Conservation (phyloP, 768 basidiomycete species). For the Suillus sp. region DNA sequence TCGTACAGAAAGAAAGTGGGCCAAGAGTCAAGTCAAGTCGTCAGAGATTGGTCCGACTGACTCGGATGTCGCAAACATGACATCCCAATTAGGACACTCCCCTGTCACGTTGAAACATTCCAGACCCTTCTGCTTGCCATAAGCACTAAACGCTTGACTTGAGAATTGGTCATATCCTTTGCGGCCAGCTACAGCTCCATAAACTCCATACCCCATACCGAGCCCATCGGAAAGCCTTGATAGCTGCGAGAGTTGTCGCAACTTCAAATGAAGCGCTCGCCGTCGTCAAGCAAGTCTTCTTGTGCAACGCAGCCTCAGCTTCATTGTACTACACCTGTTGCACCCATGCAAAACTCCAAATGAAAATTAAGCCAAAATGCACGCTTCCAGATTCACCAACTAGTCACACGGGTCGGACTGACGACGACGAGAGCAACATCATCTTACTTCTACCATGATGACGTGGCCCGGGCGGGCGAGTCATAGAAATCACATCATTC, state of each 20-base stretch:
- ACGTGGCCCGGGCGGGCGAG: neutral
- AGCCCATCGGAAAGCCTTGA: neutral
- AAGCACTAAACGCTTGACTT: neutral
- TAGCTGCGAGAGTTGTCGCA: neutral
- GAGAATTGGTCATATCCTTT: neutral
- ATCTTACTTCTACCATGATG: neutral
- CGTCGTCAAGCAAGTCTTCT: neutral
- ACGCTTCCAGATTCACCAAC: neutral
- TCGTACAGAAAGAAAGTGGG: conserved; percentile 23
- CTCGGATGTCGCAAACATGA: neutral
- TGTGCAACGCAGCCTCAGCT: neutral
- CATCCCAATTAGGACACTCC: neutral
- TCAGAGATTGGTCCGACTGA: conserved; percentile 21
- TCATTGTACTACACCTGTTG: neutral
- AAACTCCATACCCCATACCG: neutral
- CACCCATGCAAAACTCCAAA: neutral
- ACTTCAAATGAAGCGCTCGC: neutral
- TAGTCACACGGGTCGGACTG: neutral
- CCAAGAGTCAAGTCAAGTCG: conserved; percentile 12
- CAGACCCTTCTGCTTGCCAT: neutral
- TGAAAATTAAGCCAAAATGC: neutral
- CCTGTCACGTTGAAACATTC: neutral
- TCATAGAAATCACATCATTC: neutral
- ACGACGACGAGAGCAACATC: neutral
- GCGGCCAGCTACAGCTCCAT: neutral